Base-by-base conservation (phyloP, 345 rosid species). In the Cardamine occulta region DNA sequence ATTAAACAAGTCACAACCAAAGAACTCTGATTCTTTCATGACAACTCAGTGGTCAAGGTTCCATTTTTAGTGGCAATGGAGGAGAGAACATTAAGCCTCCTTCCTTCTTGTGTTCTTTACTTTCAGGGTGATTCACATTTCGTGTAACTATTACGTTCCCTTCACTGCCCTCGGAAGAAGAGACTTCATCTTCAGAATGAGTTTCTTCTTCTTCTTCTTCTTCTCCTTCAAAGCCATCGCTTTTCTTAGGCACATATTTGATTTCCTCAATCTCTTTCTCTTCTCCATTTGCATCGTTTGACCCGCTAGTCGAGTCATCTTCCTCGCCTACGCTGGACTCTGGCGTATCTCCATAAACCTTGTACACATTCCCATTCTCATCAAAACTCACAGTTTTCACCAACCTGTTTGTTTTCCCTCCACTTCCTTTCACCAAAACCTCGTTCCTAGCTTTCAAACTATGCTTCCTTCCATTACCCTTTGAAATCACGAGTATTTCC, bases 31-130 rank as follows among this genome's bases (percentile, higher is more conserved):
- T 58, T 61, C 23, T 53, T 62, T 11, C 75, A 23, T 73, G 34
- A 44, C 45, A 69, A 69, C 85, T 57, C 76, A 28, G 70, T 82
- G 39, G 18, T 82, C 83, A 80, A 7, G 83, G 63, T 72, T 91
- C 93, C 91, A 87, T 91, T 85, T 88, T 88, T 65, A 84, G 84
- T 8, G 93, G 90, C 67, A 81, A 18, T 10, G 97, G 93, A 55
- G 97, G 87, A 72, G 92, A 82, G 66, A 80, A 84, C 76, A 78
- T 73, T 17, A 76, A 79, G 26, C 47, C 76, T 48, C 80, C 82
- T 54, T 73, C 70, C 45, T 65, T 64, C 37, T 55, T 40, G 8
- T 61, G 28, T 42, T 79, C 62, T 34, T 64, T 35, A 69, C 74
- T 55, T 28, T 31, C 80, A n/a, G 29, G 44, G 63, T 58, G 57